Percentiles rank a stretch among this genome's conserved stretches.
Conservation (phyloP, 768 basidiomycete species). For the Boletus rubescentipes region DNA sequence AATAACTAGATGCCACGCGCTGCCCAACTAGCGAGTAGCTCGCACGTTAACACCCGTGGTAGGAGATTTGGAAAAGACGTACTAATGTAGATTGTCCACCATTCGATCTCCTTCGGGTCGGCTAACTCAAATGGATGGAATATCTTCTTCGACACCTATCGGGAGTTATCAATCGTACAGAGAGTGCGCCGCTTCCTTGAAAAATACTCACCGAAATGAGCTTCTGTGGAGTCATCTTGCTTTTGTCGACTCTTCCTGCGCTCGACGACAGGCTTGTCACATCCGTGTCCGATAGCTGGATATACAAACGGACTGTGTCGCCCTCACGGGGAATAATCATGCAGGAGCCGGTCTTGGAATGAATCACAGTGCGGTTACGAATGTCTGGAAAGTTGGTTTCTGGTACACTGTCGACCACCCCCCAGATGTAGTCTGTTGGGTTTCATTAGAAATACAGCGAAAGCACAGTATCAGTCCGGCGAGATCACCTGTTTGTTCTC, state of each 20-base stretch:
- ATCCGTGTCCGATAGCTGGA: slow-evolving; percentile 57
- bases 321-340: slow-evolving; percentile 76
- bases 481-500: slow-evolving; percentile 45
- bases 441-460: background rate
- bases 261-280: slow-evolving; percentile 38
- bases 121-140: slow-evolving; percentile 55
- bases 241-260: slow-evolving; percentile 53
- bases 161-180: background rate
- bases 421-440: slow-evolving; percentile 73
- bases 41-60: background rate
- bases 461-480: background rate
- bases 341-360: slow-evolving; percentile 65
- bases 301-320: slow-evolving; percentile 67
- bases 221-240: slow-evolving; percentile 45
- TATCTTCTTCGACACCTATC: slow-evolving; percentile 53
- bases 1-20: slow-evolving; percentile 65
- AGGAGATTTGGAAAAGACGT: slow-evolving; percentile 18
- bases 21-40: slow-evolving; percentile 55
- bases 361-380: slow-evolving; percentile 61
- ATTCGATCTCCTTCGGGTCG: slow-evolving; percentile 51
- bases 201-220: slow-evolving; percentile 49
- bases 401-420: slow-evolving; percentile 70
- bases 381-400: slow-evolving; percentile 81
- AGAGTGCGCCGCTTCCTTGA: too few relatives aligned
- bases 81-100: slow-evolving; percentile 78